Evolutionary conservation across 2,329 filamentous ascomycete genomes (phyloP).

Genomic region (Corynespora cassiicola): DNA sequence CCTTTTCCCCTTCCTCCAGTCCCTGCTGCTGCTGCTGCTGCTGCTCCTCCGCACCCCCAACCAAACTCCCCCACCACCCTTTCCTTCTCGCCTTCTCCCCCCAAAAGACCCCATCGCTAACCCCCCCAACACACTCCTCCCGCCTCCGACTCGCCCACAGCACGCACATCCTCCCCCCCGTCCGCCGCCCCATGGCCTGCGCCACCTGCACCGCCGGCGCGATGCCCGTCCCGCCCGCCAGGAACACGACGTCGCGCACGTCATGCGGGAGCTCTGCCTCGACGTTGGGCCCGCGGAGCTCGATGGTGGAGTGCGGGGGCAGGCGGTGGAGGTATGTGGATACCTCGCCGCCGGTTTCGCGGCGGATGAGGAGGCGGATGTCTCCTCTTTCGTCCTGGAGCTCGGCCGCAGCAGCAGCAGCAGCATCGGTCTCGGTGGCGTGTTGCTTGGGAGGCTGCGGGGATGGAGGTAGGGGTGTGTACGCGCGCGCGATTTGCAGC

Average conservation of each 20-base stretch:
- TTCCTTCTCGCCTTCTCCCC: no score
- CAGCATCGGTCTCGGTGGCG: no score
- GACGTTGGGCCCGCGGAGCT: conserved; percentile 78
- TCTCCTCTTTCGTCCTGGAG: conserved; percentile 41
- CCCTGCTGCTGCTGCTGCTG: conserved; percentile 7
- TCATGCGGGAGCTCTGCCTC: conserved; percentile 67
- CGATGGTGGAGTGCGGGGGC: conserved; percentile 67
- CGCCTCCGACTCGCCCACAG: conserved; percentile 80
- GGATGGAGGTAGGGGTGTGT: conserved; percentile 80
- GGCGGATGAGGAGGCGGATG: conserved; percentile 79
- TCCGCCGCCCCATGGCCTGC: conserved; percentile 61
- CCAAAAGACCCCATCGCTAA: conserved; percentile 61
- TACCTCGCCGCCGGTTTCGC: conserved; percentile 81
- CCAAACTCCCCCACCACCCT: conserved; percentile 36
- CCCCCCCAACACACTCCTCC: conserved; percentile 70
- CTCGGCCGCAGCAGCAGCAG: conserved; percentile 3
- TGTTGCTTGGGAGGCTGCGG: conserved; percentile 40
- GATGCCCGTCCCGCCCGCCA: conserved; percentile 92
- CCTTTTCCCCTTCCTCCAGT: conserved; percentile 32
- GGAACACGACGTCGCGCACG: conserved; percentile 72
- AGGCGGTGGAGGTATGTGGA: conserved; percentile 79
- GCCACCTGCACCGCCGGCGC: conserved; percentile 87
- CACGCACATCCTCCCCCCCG: conserved; percentile 65
- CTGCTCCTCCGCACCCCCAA: conserved; percentile 23
- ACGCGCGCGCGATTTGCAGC: conserved; percentile 87